These are phyloP conservation scores for Lepiota brunneoincarnata DNA, from an alignment of 768 basidiomycete species.

Conservation along the genomic window DNA sequence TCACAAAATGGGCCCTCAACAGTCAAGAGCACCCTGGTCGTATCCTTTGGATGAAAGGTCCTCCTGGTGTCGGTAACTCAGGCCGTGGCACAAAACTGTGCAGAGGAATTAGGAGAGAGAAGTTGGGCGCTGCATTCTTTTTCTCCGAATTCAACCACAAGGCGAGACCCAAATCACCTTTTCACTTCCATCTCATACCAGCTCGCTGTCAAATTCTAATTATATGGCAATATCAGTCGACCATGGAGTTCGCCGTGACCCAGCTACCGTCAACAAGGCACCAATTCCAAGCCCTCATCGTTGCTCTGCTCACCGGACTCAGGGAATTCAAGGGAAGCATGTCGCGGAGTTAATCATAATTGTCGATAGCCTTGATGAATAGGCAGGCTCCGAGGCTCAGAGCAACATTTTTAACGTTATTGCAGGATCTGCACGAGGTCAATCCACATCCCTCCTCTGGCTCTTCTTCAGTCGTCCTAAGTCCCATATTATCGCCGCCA, in stretches of 20 bases:
- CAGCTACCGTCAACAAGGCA: background rate
- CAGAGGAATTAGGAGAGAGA: background rate
- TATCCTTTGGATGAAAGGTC: background rate
- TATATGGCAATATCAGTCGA: background rate
- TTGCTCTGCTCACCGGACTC: background rate
- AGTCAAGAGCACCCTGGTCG: background rate
- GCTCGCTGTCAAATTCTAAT: background rate
- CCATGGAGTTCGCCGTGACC: background rate
- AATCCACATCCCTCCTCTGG: background rate
- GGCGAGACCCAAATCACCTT: background rate
- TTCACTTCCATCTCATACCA: slow-evolving; percentile 1
- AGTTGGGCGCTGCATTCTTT: background rate
- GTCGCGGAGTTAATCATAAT: background rate
- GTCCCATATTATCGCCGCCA: background rate
- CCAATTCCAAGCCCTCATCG: background rate
- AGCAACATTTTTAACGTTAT: background rate
- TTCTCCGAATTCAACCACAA: background rate
- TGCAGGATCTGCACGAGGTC: background rate
- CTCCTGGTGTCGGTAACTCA: background rate
- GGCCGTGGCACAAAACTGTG: background rate
- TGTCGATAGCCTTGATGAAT: background rate
- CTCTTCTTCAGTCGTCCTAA: slow-evolving; percentile 1
- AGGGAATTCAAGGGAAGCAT: background rate
- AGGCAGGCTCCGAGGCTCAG: background rate
- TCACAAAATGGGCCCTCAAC: background rate